These are phyloP conservation scores for Dioszegia hungarica DNA, from an alignment of 768 basidiomycete species.

Conservation along the genomic window DNA sequence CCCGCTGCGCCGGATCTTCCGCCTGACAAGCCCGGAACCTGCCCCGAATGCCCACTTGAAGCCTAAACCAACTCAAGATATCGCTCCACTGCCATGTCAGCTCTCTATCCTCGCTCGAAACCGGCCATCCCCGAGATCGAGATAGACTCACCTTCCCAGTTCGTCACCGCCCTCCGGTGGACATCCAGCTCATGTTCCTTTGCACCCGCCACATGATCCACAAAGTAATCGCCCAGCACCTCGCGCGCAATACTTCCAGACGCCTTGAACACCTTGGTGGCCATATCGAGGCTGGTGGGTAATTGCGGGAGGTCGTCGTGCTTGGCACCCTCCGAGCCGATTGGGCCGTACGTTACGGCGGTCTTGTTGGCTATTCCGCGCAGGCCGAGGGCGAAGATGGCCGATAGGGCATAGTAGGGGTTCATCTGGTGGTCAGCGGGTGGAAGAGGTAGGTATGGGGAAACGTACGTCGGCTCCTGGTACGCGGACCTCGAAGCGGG, in stretches of 20 bases:
- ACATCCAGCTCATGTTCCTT: conserved; percentile 80
- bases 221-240: conserved; percentile 80
- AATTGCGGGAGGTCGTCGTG: conserved; percentile 64
- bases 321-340: conserved; percentile 49
- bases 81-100: conserved; percentile 21
- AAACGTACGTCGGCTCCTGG: conserved; percentile 85
- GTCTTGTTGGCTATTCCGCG: conserved; percentile 79
- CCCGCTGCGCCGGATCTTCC: too few species aligned
- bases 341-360: conserved; percentile 64
- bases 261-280: conserved; percentile 74
- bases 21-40: too few species aligned
- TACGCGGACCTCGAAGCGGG: conserved; percentile 86
- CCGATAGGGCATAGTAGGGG: conserved; percentile 79
- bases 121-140: too few species aligned
- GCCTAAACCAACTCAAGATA: conserved; percentile 24
- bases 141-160: conserved; percentile 91
- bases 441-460: not conserved
- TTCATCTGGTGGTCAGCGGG: conserved; percentile 53
- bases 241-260: conserved; percentile 76
- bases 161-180: conserved; percentile 86
- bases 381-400: conserved; percentile 80
- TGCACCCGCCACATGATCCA: conserved; percentile 94
- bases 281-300: conserved; percentile 71
- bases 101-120: not conserved
- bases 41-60: too few species aligned